Conservation (phyloP, 306 rosid species). For the Quercus bicolor region DNA sequence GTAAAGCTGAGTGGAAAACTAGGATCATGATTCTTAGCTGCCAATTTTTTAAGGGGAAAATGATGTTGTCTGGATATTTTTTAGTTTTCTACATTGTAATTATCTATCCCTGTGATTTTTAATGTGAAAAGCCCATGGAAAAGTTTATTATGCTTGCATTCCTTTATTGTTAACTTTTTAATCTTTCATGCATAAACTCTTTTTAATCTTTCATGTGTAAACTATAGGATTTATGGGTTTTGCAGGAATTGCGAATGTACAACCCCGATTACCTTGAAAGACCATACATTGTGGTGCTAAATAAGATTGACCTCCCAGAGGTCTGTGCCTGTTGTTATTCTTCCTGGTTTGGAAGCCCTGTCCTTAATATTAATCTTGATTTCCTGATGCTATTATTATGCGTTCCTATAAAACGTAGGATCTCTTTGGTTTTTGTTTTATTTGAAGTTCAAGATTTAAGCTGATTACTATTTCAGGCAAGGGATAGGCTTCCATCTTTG, state of each 20-base stretch:
- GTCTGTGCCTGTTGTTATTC: slow-evolving; percentile 34
- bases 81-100: not conserved
- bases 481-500: slow-evolving; percentile 53
- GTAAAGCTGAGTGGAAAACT: not conserved
- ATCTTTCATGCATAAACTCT: slow-evolving; percentile 10
- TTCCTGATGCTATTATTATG: not conserved
- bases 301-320: slow-evolving; percentile 92
- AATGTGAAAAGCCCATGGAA: not conserved
- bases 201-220: slow-evolving; percentile 3
- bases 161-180: not conserved
- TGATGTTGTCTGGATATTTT: not conserved
- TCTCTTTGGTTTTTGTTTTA: not conserved
- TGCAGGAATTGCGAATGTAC: slow-evolving; percentile 95
- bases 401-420: not conserved
- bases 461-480: slow-evolving; percentile 47
- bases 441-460: not conserved
- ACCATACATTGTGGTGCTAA: slow-evolving; percentile 84
- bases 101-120: slow-evolving; percentile 8
- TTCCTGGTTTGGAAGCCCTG: not conserved
- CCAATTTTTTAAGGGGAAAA: not conserved
- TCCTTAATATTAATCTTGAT: not conserved
- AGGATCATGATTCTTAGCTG: not conserved
- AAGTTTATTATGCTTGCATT: not conserved
- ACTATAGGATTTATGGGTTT: slow-evolving; percentile 27
- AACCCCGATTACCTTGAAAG: slow-evolving; percentile 92